phyloP scores from a whole-genome alignment of 129 eudicot genomes.

The Dittrichia graveolens region DNA sequence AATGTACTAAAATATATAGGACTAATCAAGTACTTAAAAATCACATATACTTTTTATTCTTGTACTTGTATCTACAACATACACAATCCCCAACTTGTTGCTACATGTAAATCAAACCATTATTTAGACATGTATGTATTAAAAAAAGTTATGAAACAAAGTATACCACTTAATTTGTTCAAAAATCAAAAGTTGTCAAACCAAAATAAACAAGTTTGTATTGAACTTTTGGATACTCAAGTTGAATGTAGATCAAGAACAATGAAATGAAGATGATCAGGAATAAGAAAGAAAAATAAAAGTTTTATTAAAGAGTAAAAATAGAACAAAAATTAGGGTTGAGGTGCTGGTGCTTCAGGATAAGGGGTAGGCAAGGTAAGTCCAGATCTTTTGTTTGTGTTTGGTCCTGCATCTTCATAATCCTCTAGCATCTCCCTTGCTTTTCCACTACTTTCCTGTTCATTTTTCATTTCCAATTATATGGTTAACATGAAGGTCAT shows the following conservation, averaged over 20 bases:
- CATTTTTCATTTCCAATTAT: background rate
- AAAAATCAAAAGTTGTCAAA: too few species aligned
- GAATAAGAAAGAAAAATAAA: too few species aligned
- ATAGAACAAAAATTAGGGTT: constrained; percentile 19
- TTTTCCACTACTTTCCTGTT: constrained; percentile 30
- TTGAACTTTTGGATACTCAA: constrained; percentile 2
- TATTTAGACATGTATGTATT: too few species aligned
- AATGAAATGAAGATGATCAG: background rate
- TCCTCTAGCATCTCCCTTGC: constrained; percentile 43
- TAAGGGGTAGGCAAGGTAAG: constrained; percentile 25
- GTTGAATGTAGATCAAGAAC: constrained; percentile 9
- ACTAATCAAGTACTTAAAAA: too few species aligned
- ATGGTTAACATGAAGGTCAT: too few species aligned
- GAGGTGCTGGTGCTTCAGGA: constrained; percentile 39
- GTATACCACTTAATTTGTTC: background rate
- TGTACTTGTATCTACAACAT: too few species aligned
- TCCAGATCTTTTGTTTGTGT: constrained; percentile 40
- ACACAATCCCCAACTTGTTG: too few species aligned
- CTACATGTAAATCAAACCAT: too few species aligned
- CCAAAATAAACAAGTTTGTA: background rate
- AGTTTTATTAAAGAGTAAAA: background rate
- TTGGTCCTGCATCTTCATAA: constrained; percentile 47
- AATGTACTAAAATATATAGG: too few species aligned
- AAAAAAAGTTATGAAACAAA: too few species aligned
- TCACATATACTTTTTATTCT: too few species aligned